Evolutionary conservation across 495 filamentous ascomycete genomes (phyloP).

Genomic region (Parmelia sp.): DNA sequence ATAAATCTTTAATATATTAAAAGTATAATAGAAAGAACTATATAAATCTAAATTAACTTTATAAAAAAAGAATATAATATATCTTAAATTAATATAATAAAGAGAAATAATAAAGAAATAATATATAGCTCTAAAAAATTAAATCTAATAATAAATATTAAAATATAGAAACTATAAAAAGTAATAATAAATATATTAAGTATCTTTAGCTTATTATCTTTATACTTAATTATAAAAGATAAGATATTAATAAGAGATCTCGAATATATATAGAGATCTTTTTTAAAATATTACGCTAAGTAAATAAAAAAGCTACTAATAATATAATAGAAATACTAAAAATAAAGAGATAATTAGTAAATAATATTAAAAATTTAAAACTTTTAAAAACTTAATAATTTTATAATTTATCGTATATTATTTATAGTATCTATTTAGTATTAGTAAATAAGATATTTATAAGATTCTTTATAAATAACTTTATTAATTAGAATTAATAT

Average conservation of each 20-base stretch:
- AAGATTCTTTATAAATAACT: background rate
- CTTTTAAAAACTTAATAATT: background rate
- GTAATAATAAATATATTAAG: background rate
- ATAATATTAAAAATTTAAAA: background rate
- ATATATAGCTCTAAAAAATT: background rate
- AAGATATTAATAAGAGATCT: background rate
- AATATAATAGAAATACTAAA: background rate
- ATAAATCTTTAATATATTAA: background rate
- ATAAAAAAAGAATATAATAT: background rate
- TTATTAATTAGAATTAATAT: too few relatives aligned
- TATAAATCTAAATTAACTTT: background rate
- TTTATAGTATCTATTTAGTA: background rate
- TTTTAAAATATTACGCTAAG: background rate
- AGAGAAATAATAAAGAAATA: background rate
- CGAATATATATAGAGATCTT: background rate
- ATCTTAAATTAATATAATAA: background rate
- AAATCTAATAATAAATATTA: background rate
- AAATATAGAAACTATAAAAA: background rate
- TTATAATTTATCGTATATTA: constrained; percentile 5
- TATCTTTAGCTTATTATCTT: background rate
- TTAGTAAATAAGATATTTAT: background rate
- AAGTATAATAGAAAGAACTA: background rate
- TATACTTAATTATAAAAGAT: background rate
- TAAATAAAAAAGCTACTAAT: background rate
- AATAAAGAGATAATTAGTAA: background rate